Evolutionary conservation across 148 eudicot species (phyloP).

Genomic region (Vaccinium darrowii): DNA sequence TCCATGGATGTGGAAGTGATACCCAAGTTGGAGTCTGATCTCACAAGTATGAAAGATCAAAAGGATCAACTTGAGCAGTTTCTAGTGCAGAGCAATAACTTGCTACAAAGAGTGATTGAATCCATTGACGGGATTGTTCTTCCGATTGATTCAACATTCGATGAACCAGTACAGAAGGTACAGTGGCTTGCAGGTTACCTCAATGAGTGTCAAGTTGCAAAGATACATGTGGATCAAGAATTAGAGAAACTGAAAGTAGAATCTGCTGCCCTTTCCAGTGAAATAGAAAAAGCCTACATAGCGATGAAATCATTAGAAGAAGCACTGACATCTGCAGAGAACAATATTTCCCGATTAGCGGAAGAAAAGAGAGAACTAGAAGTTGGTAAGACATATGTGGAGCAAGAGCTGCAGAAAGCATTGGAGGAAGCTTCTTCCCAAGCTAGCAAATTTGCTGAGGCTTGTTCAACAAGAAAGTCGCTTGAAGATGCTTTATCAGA

Average conservation of each 20-base stretch:
- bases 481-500: constrained; percentile 62
- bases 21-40: constrained; percentile 63
- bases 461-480: constrained; percentile 38
- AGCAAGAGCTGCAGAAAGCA: constrained; percentile 56
- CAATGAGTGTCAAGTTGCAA: constrained; percentile 52
- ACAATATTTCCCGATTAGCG: constrained; percentile 39
- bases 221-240: constrained; percentile 53
- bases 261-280: constrained; percentile 39
- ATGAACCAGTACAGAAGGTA: constrained; percentile 71
- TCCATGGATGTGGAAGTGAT: constrained; percentile 53
- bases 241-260: constrained; percentile 48
- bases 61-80: constrained; percentile 66
- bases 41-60: constrained; percentile 44
- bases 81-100: constrained; percentile 57
- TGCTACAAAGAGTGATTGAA: constrained; percentile 54
- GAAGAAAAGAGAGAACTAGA: constrained; percentile 70
- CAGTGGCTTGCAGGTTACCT: constrained; percentile 58
- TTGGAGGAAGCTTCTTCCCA: constrained; percentile 38
- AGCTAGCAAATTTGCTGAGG: constrained; percentile 44
- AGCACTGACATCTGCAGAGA: constrained; percentile 55
- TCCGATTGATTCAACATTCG: constrained; percentile 41
- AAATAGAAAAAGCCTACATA: constrained; percentile 45
- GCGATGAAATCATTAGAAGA: constrained; percentile 58
- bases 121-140: constrained; percentile 47
- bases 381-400: constrained; percentile 35